Evolutionary conservation across 305 asterid species (phyloP).

Genomic region (Fraxinus nigra): DNA sequence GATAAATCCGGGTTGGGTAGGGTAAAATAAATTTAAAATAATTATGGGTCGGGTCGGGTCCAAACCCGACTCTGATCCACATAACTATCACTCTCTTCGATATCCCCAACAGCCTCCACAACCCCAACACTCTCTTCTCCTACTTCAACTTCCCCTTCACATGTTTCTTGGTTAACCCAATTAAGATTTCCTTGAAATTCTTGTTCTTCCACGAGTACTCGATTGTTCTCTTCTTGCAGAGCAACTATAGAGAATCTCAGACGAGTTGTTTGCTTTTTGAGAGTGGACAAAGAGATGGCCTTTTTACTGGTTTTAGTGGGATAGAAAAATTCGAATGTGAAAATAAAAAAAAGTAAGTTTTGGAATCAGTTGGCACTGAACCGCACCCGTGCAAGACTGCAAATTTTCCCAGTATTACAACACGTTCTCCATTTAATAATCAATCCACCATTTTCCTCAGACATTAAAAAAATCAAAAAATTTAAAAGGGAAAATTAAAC

Average conservation of each 20-base stretch:
- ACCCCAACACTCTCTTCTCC: slow-evolving; percentile 12
- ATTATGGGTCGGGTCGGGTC: too few relatives aligned
- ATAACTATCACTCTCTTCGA: slow-evolving; percentile 30
- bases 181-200: slow-evolving; percentile 25
- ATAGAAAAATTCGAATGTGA: slow-evolving; percentile 16
- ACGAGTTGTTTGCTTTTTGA: slow-evolving; percentile 19
- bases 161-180: slow-evolving; percentile 21
- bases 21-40: too few relatives aligned
- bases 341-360: not conserved
- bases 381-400: slow-evolving; percentile 84
- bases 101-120: slow-evolving; percentile 34
- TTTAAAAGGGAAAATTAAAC: too few relatives aligned
- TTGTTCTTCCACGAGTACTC: slow-evolving; percentile 39
- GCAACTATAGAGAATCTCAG: slow-evolving; percentile 45
- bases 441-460: not conserved
- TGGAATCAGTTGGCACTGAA: slow-evolving; percentile 75
- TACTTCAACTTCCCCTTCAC: slow-evolving; percentile 24
- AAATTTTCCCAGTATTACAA: not conserved
- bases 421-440: not conserved
- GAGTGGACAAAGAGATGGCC: slow-evolving; percentile 29
- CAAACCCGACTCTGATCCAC: slow-evolving; percentile 4
- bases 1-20: too few relatives aligned
- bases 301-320: slow-evolving; percentile 27
- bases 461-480: not conserved
- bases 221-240: slow-evolving; percentile 8